phyloP scores from a whole-genome alignment of 768 basidiomycete species.

The Leccinum disarticulatum region DNA sequence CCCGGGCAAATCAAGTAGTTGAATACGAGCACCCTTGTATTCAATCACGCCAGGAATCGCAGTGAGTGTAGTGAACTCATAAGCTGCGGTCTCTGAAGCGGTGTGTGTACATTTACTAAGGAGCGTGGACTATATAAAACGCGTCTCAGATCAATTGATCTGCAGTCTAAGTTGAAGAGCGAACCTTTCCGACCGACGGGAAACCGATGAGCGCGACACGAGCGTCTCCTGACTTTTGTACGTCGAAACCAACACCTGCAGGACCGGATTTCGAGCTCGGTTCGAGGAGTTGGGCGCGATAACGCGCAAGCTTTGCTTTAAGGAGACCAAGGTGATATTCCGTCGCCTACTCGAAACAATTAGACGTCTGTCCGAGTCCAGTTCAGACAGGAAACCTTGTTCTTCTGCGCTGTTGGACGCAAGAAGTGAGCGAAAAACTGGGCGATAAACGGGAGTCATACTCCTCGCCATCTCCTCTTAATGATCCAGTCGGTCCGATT shows the following conservation, averaged over 20 bases:
- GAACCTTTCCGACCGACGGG: conserved; percentile 89
- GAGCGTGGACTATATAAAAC: conserved; percentile 69
- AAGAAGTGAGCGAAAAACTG: not conserved
- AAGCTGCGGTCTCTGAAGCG: conserved; percentile 83
- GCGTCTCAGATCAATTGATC: conserved; percentile 6
- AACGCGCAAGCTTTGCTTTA: conserved; percentile 93
- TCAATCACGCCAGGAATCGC: conserved; percentile 98
- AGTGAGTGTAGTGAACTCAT: conserved; percentile 93
- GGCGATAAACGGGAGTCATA: conserved; percentile 43
- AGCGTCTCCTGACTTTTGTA: conserved; percentile 85
- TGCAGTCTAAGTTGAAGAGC: not conserved
- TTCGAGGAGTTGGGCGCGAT: conserved; percentile 93
- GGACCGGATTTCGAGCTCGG: conserved; percentile 82
- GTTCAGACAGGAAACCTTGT: conserved; percentile 60
- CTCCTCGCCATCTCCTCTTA: conserved; percentile 97
- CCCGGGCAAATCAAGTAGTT: conserved; percentile 92
- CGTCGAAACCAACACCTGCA: conserved; percentile 83
- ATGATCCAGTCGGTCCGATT: conserved; percentile 3
- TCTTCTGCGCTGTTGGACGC: conserved; percentile 78
- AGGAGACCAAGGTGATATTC: conserved; percentile 92
- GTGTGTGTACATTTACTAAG: conserved; percentile 92
- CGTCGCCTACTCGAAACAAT: conserved; percentile 61
- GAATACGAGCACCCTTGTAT: conserved; percentile 91
- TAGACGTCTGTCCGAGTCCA: conserved; percentile 6
- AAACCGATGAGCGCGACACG: conserved; percentile 92